phyloP scores from a whole-genome alignment of 257 asterid genomes.

The Nicotiana tomentosiformis region DNA sequence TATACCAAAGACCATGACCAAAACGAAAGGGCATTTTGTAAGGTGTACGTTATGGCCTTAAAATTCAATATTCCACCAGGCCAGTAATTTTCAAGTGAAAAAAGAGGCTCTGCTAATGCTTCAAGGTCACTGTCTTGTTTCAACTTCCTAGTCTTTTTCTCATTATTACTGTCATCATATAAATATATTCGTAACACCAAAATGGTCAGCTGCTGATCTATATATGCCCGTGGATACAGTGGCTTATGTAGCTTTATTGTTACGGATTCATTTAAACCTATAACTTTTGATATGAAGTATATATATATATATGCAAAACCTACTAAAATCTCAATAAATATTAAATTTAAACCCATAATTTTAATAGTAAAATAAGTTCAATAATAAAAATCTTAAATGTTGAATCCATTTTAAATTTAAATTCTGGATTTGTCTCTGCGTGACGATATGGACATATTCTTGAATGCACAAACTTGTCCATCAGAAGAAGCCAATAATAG shows the following conservation, averaged over 20 bases:
- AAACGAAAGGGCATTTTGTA: slow-evolving; percentile 11
- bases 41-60: neutral
- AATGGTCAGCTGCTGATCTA: neutral
- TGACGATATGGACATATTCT: neutral
- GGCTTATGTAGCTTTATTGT: too few species aligned
- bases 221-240: neutral
- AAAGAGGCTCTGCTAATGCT: slow-evolving; percentile 7
- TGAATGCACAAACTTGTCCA: slow-evolving; percentile 9
- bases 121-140: slow-evolving; percentile 18
- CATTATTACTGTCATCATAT: slow-evolving; percentile 12
- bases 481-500: slow-evolving; percentile 12
- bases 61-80: neutral
- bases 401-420: too few species aligned
- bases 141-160: slow-evolving; percentile 12
- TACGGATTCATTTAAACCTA: too few species aligned
- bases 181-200: neutral
- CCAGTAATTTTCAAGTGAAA: slow-evolving; percentile 3
- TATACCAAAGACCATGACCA: slow-evolving; percentile 1
- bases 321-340: too few species aligned
- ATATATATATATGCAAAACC: too few species aligned
- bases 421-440: too few species aligned
- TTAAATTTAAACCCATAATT: too few species aligned
- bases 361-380: too few species aligned
- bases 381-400: too few species aligned
- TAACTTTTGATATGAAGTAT: too few species aligned